Base-by-base conservation (phyloP, 1,284 basidiomycete genomes). In the Cryptococcus jaspeensis region DNA sequence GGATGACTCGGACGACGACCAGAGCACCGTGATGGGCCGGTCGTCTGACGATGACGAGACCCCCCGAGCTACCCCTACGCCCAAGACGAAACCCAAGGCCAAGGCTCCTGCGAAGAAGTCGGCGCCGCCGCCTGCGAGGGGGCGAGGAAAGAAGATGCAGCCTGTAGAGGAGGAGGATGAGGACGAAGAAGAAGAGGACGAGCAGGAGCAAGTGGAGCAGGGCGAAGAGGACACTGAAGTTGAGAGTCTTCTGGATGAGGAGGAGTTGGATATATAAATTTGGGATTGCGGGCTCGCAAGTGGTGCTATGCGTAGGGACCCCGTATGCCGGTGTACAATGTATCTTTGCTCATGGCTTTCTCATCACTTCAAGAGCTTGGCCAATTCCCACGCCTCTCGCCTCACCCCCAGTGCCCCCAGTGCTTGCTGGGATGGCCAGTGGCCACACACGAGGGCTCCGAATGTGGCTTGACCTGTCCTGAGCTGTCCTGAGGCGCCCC, bases 141-240 rank as follows among this genome's bases (percentile, higher is more conserved):
- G 18, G 59, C 32, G 38, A 16, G 41, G 42, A 32, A 49, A 48
- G 45, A 46, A 37, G 35, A 63, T 61, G 53, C 55, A 50, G 20
- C 39, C 39, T 40, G 57, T 61, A 8, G 50, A 61, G 47, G 62
- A 61, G 52, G 64, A 58, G n/a, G 60, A 53, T 35, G 58, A 50
- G 32, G 60, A 51, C 15, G 56, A 56, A 25, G 58, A 52, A 20
- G 58, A 56, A 32, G 51, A 41, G 23, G 42, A 58, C 20, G 50
- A 58, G 18, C 61, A 60, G 13, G 64, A 61, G 25, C 58, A 58
- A 35, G 46, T 45, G 5, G 65, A 63, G 18, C 61, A 61, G n/a
- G 61, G 56, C 11, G 62, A 61, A 20, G 65, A 62, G 42, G 61
- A 62, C 52, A 55, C 54, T 13, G 64, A 68, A 52, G 65, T 66